These are phyloP conservation scores for Tagetes erecta DNA, from an alignment of 129 eudicot species.

Conservation along the genomic window DNA sequence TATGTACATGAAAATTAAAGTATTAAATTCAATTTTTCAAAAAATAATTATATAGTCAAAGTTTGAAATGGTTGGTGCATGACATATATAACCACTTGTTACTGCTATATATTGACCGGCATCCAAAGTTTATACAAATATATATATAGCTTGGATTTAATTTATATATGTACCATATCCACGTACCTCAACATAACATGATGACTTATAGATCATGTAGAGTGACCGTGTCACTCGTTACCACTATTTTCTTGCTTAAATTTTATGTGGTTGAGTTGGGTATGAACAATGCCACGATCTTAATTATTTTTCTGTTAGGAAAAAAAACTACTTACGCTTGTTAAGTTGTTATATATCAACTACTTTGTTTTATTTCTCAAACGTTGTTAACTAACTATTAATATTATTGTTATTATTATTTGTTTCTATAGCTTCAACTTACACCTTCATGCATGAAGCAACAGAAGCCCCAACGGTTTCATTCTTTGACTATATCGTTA, in stretches of 20 bases:
- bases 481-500: slow-evolving; percentile 46
- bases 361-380: neutral
- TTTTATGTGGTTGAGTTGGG: slow-evolving; percentile 15
- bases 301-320: neutral
- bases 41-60: no score
- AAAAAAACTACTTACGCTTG: neutral
- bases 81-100: no score
- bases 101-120: no score
- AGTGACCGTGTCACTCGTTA: slow-evolving; percentile 7
- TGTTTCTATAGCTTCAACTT: slow-evolving; percentile 38
- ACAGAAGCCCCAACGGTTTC: slow-evolving; percentile 57
- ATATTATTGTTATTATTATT: neutral
- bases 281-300: neutral
- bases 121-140: neutral
- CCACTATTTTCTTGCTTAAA: slow-evolving; percentile 14
- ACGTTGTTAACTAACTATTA: neutral
- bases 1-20: no score
- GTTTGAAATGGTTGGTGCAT: no score
- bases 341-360: no score
- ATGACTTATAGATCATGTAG: slow-evolving; percentile 6
- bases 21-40: no score
- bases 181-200: neutral
- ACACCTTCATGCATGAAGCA: slow-evolving; percentile 60
- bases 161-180: neutral
- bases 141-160: no score